phyloP scores from a whole-genome alignment of 768 basidiomycete genomes.

The Galerina marginata region DNA sequence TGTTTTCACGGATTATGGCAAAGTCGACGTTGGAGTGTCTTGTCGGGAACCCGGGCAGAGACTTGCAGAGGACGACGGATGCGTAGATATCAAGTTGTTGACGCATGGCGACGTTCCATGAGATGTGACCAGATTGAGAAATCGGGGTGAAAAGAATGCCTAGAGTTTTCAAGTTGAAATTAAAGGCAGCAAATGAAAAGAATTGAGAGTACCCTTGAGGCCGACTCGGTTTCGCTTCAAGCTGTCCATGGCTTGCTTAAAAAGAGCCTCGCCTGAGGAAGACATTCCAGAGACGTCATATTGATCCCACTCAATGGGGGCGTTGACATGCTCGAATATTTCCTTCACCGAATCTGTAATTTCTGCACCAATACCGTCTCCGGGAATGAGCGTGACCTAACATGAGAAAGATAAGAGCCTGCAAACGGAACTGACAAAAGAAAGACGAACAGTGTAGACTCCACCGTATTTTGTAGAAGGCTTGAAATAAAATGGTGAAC shows the following conservation, averaged over 20 bases:
- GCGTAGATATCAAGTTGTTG: slow-evolving; percentile 99
- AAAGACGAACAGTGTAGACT: slow-evolving; percentile 77
- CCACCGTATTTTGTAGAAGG: slow-evolving; percentile 90
- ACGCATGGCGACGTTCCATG: slow-evolving; percentile 99
- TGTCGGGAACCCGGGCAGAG: slow-evolving; percentile 93
- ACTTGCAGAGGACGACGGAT: slow-evolving; percentile 97
- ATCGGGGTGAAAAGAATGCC: slow-evolving; percentile 99
- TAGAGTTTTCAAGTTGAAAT: slow-evolving; percentile 35
- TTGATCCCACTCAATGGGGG: slow-evolving; percentile 99
- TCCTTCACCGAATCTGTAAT: slow-evolving; percentile 99
- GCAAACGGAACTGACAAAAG: slow-evolving; percentile 11
- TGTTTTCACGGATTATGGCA: slow-evolving; percentile 99
- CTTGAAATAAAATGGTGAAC: slow-evolving; percentile 42
- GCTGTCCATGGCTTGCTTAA: slow-evolving; percentile 98
- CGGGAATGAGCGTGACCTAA: slow-evolving; percentile 95
- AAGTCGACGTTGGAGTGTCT: slow-evolving; percentile 98
- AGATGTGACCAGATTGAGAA: slow-evolving; percentile 94
- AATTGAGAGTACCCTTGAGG: slow-evolving; percentile 79
- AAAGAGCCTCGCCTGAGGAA: slow-evolving; percentile 90
- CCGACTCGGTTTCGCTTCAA: slow-evolving; percentile 97
- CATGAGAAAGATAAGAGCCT: slow-evolving; percentile 27
- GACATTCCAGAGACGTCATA: slow-evolving; percentile 98
- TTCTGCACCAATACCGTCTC: slow-evolving; percentile 97
- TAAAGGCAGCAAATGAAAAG: slow-evolving; percentile 1
- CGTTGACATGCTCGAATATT: slow-evolving; percentile 96